Percentiles rank a stretch among this genome's conserved stretches.
These are phyloP conservation scores for Citrullus amarus DNA, from an alignment of 306 rosid genomes.

Conservation along the genomic window DNA sequence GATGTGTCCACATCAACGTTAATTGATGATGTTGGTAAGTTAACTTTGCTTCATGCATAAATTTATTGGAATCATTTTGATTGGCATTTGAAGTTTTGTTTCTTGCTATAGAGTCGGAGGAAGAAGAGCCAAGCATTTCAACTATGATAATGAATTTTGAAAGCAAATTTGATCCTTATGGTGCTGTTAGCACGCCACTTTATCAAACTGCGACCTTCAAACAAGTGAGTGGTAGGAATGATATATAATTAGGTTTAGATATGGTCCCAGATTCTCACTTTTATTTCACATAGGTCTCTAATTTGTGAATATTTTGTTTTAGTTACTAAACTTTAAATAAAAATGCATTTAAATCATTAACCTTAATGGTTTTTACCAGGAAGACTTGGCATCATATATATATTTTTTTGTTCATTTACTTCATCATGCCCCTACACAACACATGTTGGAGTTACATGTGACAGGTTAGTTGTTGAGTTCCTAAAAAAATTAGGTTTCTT, in stretches of 20 bases:
- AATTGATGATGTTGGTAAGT: conserved; percentile 24
- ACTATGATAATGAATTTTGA: conserved; percentile 71
- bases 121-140: conserved; percentile 51
- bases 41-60: conserved; percentile 7
- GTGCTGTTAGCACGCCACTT: conserved; percentile 61
- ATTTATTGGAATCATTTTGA: background rate
- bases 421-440: background rate
- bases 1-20: conserved; percentile 34
- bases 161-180: conserved; percentile 65
- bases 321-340: background rate
- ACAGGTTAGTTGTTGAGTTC: background rate
- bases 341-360: background rate
- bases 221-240: conserved; percentile 39
- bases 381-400: background rate
- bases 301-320: background rate
- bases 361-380: background rate
- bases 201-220: conserved; percentile 93
- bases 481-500: background rate
- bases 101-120: conserved; percentile 35
- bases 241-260: background rate
- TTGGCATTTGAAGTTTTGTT: conserved; percentile 4
- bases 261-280: background rate
- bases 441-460: background rate
- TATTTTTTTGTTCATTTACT: background rate
- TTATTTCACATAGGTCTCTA: background rate